phyloP scores from a whole-genome alignment of 768 basidiomycete species.

The Boletus sensibilis region DNA sequence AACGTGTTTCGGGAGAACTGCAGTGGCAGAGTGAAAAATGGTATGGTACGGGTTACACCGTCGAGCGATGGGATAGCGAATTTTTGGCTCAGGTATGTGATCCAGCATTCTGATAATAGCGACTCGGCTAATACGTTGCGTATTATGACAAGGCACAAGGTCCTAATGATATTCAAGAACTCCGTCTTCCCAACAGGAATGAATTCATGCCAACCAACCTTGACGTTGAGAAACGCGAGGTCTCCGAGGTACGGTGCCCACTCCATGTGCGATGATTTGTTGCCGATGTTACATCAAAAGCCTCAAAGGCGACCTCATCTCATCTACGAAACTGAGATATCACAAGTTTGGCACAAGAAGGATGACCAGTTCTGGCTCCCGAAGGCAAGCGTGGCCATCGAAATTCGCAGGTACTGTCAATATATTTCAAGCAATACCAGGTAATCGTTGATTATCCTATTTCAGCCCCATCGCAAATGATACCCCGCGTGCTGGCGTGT shows the following conservation, averaged over 20 bases:
- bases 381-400: conserved; percentile 74
- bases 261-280: not conserved
- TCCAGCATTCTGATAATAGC: not conserved
- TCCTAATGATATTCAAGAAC: conserved; percentile 61
- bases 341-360: conserved; percentile 92
- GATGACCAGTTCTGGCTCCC: conserved; percentile 97
- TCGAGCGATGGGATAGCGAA: conserved; percentile 64
- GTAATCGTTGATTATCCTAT: not conserved
- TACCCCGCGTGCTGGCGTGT: conserved; percentile 67
- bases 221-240: conserved; percentile 74
- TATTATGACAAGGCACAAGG: conserved; percentile 51
- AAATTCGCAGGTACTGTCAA: conserved; percentile 62
- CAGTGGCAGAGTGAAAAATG: conserved; percentile 81
- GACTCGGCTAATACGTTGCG: not conserved
- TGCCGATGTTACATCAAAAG: conserved; percentile 39
- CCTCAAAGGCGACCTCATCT: conserved; percentile 73
- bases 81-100: conserved; percentile 54
- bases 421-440: not conserved
- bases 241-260: conserved; percentile 49
- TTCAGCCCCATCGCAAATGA: conserved; percentile 55
- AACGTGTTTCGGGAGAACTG: conserved; percentile 48
- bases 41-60: conserved; percentile 87
- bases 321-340: conserved; percentile 67
- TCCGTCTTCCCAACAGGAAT: conserved; percentile 82
- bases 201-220: conserved; percentile 88